A percentile compares a stretch with the other conserved stretches of the same genome.
These are phyloP conservation scores for Bimuria novae-zelandiae DNA, from an alignment of 2,329 filamentous ascomycete genomes.

Conservation along the genomic window DNA sequence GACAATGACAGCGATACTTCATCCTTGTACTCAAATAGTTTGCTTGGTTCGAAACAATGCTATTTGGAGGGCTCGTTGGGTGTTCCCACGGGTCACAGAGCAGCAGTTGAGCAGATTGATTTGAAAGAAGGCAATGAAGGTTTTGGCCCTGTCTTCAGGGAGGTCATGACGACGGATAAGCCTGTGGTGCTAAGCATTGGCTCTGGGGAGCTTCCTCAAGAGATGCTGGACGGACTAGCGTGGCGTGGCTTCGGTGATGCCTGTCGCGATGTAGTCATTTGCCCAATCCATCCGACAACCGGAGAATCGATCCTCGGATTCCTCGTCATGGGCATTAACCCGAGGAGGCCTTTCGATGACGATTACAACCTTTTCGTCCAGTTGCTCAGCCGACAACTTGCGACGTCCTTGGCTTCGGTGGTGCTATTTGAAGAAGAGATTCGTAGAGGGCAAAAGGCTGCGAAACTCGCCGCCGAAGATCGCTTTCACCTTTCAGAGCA, in stretches of 20 bases:
- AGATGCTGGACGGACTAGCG: conserved; percentile 68
- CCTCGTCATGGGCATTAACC: conserved; percentile 77
- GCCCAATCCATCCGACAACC: conserved; percentile 78
- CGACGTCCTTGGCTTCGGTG: conserved; percentile 79
- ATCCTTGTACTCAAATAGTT: conserved; percentile 71
- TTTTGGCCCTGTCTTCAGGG: conserved; percentile 75
- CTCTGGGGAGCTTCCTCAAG: conserved; percentile 66
- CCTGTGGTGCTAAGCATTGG: conserved; percentile 72
- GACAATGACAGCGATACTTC: conserved; percentile 73
- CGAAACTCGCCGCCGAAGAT: conserved; percentile 74
- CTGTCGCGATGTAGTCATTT: conserved; percentile 72
- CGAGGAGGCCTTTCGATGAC: conserved; percentile 76
- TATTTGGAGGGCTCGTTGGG: conserved; percentile 75
- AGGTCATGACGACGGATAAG: conserved; percentile 70
- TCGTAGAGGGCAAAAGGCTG: conserved; percentile 71
- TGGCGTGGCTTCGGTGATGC: conserved; percentile 74
- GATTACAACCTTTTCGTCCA: conserved; percentile 81
- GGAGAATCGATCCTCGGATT: conserved; percentile 77
- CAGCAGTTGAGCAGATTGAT: conserved; percentile 67
- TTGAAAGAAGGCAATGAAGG: conserved; percentile 71
- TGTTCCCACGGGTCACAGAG: conserved; percentile 66
- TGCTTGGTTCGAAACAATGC: conserved; percentile 65
- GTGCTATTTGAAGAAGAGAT: conserved; percentile 86
- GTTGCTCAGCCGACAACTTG: conserved; percentile 73
- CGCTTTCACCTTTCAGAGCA: conserved; percentile 78